Evolutionary conservation across 345 rosid species (phyloP).

Genomic region (Syzygium oleosum): DNA sequence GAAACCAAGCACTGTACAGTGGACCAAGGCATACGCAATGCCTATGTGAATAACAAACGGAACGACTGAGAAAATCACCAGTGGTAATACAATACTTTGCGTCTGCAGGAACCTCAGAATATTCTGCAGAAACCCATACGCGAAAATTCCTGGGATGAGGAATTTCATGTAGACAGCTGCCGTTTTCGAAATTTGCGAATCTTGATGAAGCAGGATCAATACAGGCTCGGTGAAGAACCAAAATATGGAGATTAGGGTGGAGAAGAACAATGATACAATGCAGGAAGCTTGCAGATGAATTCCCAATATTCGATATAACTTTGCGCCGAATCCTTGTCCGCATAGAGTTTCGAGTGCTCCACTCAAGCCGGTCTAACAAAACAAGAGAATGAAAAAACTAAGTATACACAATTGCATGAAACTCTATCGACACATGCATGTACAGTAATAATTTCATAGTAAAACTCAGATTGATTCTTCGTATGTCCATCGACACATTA

Average conservation of each 20-base stretch:
- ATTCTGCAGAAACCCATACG: slow-evolving; percentile 55
- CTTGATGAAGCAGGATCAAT: slow-evolving; percentile 46
- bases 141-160: slow-evolving; percentile 61
- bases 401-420: not conserved
- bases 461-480: not conserved
- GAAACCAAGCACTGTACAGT: slow-evolving; percentile 36
- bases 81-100: slow-evolving; percentile 44
- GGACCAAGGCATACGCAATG: slow-evolving; percentile 30
- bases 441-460: not conserved
- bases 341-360: slow-evolving; percentile 86
- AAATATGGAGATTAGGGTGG: slow-evolving; percentile 39
- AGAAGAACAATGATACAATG: slow-evolving; percentile 41
- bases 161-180: slow-evolving; percentile 53
- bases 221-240: slow-evolving; percentile 54
- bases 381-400: not conserved
- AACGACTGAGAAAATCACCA: slow-evolving; percentile 32
- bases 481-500: not conserved
- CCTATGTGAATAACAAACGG: slow-evolving; percentile 43
- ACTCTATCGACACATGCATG: not conserved
- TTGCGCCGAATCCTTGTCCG: slow-evolving; percentile 85
- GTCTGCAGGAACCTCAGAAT: slow-evolving; percentile 75
- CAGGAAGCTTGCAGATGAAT: slow-evolving; percentile 70
- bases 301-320: slow-evolving; percentile 51
- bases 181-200: slow-evolving; percentile 32
- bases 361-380: slow-evolving; percentile 49